Conservation (phyloP, 179 eudicot species). For the Patellifolia procumbens region DNA sequence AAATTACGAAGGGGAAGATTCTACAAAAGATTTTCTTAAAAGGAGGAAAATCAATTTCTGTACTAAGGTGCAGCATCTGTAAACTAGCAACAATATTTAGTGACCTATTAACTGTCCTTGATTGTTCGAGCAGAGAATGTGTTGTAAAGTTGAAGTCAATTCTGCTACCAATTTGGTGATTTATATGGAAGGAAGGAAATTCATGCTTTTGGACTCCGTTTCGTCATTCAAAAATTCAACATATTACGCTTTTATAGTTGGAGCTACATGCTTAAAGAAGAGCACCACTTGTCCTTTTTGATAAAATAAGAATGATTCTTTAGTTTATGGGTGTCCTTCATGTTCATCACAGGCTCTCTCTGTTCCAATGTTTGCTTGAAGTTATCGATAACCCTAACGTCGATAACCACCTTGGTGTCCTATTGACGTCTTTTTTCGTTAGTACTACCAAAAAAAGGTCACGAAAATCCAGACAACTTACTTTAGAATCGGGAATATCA, state of each 20-base stretch:
- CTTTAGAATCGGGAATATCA: slow-evolving; percentile 85
- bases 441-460: neutral
- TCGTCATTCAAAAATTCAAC: neutral
- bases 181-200: neutral
- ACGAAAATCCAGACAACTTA: slow-evolving; percentile 20
- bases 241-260: neutral
- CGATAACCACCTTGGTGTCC: neutral
- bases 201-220: neutral
- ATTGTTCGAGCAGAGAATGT: neutral
- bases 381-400: neutral
- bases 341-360: neutral
- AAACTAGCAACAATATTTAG: neutral
- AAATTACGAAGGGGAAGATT: neutral
- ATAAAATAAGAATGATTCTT: neutral
- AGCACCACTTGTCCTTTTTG: too few species aligned
- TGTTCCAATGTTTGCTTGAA: neutral
- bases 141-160: neutral
- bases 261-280: neutral
- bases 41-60: neutral
- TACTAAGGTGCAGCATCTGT: neutral
- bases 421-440: neutral
- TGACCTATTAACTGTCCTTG: neutral
- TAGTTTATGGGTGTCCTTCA: neutral
- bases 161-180: neutral
- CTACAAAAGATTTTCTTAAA: neutral